Base-by-base conservation (phyloP, 345 rosid species). In the Brassica cretica region DNA sequence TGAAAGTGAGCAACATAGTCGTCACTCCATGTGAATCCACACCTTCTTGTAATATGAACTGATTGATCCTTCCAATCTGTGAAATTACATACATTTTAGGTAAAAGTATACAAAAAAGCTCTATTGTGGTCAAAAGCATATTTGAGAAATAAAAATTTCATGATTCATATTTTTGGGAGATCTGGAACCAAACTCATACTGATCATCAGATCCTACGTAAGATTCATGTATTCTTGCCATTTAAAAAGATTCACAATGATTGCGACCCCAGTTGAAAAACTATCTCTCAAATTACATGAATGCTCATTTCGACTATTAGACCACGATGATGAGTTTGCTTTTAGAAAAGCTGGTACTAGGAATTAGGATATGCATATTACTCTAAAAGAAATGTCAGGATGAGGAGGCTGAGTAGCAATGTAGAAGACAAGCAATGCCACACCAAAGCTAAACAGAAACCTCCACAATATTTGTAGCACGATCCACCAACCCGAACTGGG, bases 351-450 rank as follows among this genome's bases (percentile, higher is more conserved):
- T 53, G 59, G 19, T 53, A 19, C 41, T 16, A 66, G 37, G 2
- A 1, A 46, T 0, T 21, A 37, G 4, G 25, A 71, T 72, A 46
- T 61, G 65, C 0, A 49, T 68, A 73, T 79, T 87, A 93, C 98
- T 93, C 86, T 82, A 49, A 92, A 25, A n/a, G 90, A 89, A 8
- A 91, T 53, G 30, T 77, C 59, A 11, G 98, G 98, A 16, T 83
- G 83, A 18, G 98, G 91, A 30, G 98, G 98, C 60, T 91, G 90
- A 10, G 96, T 87, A n/a, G 90, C 88, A 55, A 87, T 53, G 82
- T 88, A 93, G 84, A 90, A 93, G 7, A 93, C 91, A 7, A 93
- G 93, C 87, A 93, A 82, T 24, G 94, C 94, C 59, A 88, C 73
- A 25, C 84, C 88, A 75, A 91, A 78, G 82, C 98, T 91, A 66